Base-by-base conservation (phyloP, 805 yeast genomes). In the Teunomyces barrocoloradensis region DNA sequence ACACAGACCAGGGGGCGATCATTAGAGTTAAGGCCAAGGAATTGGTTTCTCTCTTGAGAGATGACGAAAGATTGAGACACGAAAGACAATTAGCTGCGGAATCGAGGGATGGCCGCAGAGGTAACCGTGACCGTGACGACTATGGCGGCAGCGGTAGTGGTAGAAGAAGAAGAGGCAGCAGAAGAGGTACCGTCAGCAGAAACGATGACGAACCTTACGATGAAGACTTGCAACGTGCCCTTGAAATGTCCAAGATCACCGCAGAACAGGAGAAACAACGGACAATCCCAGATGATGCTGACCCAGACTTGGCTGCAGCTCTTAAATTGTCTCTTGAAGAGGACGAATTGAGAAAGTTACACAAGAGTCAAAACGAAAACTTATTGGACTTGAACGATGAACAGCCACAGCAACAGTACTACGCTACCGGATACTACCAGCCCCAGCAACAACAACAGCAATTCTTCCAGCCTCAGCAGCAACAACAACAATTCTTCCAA, bases 21-120 rank as follows among this genome's bases (percentile, higher is more conserved):
- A 85, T 72, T 46, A 79, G 99, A 50, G 89, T 89, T 36, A 89
- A 91, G 68, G 97, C 97, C 1, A 87, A 85, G 61, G 97, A 89
- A 56, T 75, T 92, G 63, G 88, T 95, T 0, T 68, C 85, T n/a
- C 70, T 92, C 48, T 69, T 92, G 58, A 74, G 78, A 57, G 96
- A 92, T 63, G 91, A 87, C 51, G 96, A 89, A 57, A 77, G 96
- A 59, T 77, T 92, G 52, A 69, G 77, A 33, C 79, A 79, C 48
- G 97, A 86, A 63, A 75, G 97, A 50, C 75, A 73, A 29, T 59
- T 70, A 51, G 80, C 73, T 7, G 55, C 58, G 5, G 48, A 48
- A 25, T 40, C 46, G 12, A 41, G 30, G 7, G 45, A 41, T 18
- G 63, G 63, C 28, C 65, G 73, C 39, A 62, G 69, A 43, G 34